Percentiles rank a stretch among this genome's conserved stretches.
Conservation (phyloP, 2,329 filamentous ascomycete genomes). For the Nakataea oryzae region DNA sequence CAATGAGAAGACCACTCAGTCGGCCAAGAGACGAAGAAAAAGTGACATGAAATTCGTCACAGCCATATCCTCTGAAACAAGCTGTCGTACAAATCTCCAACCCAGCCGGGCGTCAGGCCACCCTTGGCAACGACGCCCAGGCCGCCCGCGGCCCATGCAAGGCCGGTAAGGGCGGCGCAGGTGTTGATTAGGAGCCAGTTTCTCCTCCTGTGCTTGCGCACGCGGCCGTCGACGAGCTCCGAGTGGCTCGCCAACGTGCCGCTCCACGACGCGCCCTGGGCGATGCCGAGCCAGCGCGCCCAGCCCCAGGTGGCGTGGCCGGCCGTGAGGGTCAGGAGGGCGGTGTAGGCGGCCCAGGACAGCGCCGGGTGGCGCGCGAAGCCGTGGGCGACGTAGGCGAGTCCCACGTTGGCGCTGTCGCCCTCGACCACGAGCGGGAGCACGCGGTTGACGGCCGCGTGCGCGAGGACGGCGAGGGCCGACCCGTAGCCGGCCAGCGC, state of each 20-base stretch:
- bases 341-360: constrained; percentile 58
- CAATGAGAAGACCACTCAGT: no score
- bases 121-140: constrained; percentile 67
- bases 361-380: constrained; percentile 61
- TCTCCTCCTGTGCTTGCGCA: constrained; percentile 34
- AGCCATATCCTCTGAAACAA: constrained; percentile 35
- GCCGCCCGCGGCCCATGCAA: constrained; percentile 72
- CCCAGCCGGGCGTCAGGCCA: constrained; percentile 64
- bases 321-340: constrained; percentile 55
- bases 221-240: constrained; percentile 30
- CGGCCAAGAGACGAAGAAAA: no score
- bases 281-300: constrained; percentile 67
- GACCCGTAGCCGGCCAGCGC: constrained; percentile 65
- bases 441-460: constrained; percentile 65
- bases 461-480: constrained; percentile 53
- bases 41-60: neutral
- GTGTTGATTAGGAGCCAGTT: constrained; percentile 66
- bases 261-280: constrained; percentile 44
- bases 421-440: constrained; percentile 70
- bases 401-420: constrained; percentile 73
- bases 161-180: constrained; percentile 43
- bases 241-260: constrained; percentile 17
- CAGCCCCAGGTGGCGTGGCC: constrained; percentile 79
- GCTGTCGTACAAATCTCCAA: constrained; percentile 69
- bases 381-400: constrained; percentile 77